These are phyloP conservation scores for Rhizophagus prolifer DNA, from an alignment of 192 early-diverging fungal genomes.

Conservation along the genomic window DNA sequence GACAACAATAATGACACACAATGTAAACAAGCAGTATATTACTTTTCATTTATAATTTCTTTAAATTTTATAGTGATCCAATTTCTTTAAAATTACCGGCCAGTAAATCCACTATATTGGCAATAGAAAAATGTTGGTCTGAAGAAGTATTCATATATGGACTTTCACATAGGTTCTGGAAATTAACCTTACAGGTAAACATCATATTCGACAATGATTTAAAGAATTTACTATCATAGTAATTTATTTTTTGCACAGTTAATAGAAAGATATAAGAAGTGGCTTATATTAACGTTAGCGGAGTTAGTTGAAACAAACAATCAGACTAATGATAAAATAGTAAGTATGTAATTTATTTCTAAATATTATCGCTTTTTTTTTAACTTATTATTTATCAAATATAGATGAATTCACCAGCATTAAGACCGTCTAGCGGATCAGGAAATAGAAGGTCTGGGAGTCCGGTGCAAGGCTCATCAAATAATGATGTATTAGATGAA, in stretches of 20 bases:
- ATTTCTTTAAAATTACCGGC: constrained; percentile 40
- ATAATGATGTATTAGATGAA: constrained; percentile 29
- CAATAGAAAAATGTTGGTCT: constrained; percentile 59
- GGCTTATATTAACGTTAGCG: background rate
- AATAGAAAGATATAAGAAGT: constrained; percentile 25
- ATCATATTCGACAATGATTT: constrained; percentile 8
- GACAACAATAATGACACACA: constrained; percentile 12
- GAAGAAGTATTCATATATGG: constrained; percentile 57
- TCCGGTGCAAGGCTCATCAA: constrained; percentile 18
- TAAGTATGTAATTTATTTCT: background rate
- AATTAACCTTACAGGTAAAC: constrained; percentile 56
- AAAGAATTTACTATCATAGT: background rate
- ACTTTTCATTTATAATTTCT: background rate
- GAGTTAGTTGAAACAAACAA: background rate
- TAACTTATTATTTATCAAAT: background rate
- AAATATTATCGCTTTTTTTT: background rate
- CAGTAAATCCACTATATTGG: constrained; percentile 47
- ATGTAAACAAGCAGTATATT: background rate
- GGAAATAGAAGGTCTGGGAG: constrained; percentile 7
- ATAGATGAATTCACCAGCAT: background rate
- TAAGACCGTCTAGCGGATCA: constrained; percentile 22
- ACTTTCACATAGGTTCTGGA: constrained; percentile 61
- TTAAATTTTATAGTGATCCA: background rate
- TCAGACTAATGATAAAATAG: background rate
- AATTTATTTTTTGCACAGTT: constrained; percentile 28